Base-by-base conservation (phyloP, 208 protist species). In the Trypanosoma scelopori region DNA sequence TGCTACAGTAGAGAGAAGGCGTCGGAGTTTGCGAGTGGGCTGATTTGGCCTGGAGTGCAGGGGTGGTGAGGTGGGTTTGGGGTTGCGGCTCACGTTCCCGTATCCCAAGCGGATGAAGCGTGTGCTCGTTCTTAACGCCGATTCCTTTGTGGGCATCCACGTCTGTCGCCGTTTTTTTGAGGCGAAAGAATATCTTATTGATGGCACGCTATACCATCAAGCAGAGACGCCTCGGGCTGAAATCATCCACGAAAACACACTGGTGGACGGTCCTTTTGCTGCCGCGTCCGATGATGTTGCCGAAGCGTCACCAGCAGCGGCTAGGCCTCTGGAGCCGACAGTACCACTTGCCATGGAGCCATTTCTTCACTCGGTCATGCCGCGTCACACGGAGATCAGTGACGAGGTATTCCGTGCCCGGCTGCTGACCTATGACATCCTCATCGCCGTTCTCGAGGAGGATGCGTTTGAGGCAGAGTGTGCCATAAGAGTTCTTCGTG, bases 391-490 rank as follows among this genome's bases (percentile, higher is more conserved):
- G 53, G 73, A 83, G 52, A 68, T 74, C 37, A 71, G 86, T 60
- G 81, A 85, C 9, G 78, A 80, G 11, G 69, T 62, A 30, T 95
- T 95, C 53, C 74, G 78, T 13, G 23, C 20, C 15, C 73, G 79
- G 0, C 51, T 97, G 15, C 73, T 97, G 22, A 81, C 78, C 7
- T 86, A 81, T 47, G 92, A 97, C 64, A 79, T 96, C 20, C 78
- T 97, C 35, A 74, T 97, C n/a, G 92, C 85, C 28, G 66, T 89
- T 27, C 76, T 96, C 22, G 80, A 87, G 53, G 88, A 95, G 43
- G 82, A 87, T 56, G 71, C 67, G 1, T 91, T 91, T 65, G 92
- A 95, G 62, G 84, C 90, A 0, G 88, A 84, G 65, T 90, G 81
- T 41, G 83, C 92, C 37, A 91, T 94, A 56, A 88, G 85, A 41